A percentile compares a stretch with the other conserved stretches of the same genome.
Evolutionary conservation across 345 rosid species (phyloP).

Genomic region (Citrus trifoliata): DNA sequence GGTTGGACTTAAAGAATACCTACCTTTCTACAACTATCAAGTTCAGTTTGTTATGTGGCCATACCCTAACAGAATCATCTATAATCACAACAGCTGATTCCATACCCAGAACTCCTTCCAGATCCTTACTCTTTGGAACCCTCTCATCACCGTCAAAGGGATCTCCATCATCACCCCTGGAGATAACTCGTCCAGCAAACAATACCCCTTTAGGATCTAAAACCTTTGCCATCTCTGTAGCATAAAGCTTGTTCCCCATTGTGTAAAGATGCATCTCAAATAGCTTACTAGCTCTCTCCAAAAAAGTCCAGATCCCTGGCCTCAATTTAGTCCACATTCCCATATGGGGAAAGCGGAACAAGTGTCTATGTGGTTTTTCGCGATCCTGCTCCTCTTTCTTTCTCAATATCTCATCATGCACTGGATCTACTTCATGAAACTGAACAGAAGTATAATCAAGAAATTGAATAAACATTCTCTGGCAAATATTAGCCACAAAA

Average conservation of each 20-base stretch:
- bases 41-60: conserved; percentile 95
- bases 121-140: conserved; percentile 91
- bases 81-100: conserved; percentile 92
- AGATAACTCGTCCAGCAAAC: conserved; percentile 93
- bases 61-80: conserved; percentile 95
- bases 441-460: conserved; percentile 19
- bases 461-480: not conserved
- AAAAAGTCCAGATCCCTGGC: conserved; percentile 94
- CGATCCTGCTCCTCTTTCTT: conserved; percentile 97
- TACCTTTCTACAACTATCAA: conserved; percentile 95
- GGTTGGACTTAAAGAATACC: not conserved
- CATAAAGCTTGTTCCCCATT: conserved; percentile 98
- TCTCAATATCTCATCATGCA: conserved; percentile 81
- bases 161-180: conserved; percentile 96
- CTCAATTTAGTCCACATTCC: conserved; percentile 99
- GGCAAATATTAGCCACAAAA: not conserved
- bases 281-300: conserved; percentile 93
- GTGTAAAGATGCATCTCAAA: conserved; percentile 96
- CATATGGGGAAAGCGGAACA: conserved; percentile 90
- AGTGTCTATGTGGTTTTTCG: conserved; percentile 78
- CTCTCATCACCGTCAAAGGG: conserved; percentile 82
- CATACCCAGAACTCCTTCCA: conserved; percentile 99
- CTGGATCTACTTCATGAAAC: conserved; percentile 84
- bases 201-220: conserved; percentile 86
- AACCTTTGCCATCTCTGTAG: conserved; percentile 99